A percentile compares a stretch with the other conserved stretches of the same genome.
Evolutionary conservation across 2,329 filamentous ascomycete species (phyloP).

Genomic region (Didymella arachidicola): DNA sequence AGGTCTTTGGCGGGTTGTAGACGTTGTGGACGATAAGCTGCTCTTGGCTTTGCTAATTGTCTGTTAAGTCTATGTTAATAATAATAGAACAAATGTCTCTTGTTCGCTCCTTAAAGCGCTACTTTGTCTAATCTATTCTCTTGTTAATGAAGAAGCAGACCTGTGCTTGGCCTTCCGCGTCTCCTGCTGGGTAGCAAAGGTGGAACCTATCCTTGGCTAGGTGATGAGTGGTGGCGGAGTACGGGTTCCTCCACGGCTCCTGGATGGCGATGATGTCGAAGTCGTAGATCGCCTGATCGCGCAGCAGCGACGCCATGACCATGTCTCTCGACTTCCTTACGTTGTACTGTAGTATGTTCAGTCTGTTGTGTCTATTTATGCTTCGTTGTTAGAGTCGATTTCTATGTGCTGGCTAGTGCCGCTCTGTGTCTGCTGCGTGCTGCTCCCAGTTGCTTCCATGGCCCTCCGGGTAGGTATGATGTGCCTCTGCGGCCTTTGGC

Average conservation of each 20-base stretch:
- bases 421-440: too few relatives aligned
- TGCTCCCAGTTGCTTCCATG: too few relatives aligned
- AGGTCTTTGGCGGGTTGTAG: conserved; percentile 2
- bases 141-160: conserved; percentile 41
- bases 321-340: conserved; percentile 30
- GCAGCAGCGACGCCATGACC: conserved; percentile 33
- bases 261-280: conserved; percentile 35
- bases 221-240: conserved; percentile 33
- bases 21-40: not conserved
- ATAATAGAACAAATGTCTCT: too few relatives aligned
- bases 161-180: conserved; percentile 20
- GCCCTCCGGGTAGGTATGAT: too few relatives aligned
- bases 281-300: conserved; percentile 27
- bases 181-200: conserved; percentile 14
- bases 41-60: conserved; percentile 12
- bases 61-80: too few relatives aligned
- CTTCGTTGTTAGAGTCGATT: too few relatives aligned
- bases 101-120: conserved; percentile 14
- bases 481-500: not conserved
- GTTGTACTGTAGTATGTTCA: conserved; percentile 36
- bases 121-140: conserved; percentile 24
- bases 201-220: conserved; percentile 16
- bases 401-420: too few relatives aligned
- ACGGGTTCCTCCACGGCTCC: conserved; percentile 23
- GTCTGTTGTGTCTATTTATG: not conserved